Evolutionary conservation across 371 early-diverging fungal genomes (phyloP).

Genomic region (Mortierella sp.): DNA sequence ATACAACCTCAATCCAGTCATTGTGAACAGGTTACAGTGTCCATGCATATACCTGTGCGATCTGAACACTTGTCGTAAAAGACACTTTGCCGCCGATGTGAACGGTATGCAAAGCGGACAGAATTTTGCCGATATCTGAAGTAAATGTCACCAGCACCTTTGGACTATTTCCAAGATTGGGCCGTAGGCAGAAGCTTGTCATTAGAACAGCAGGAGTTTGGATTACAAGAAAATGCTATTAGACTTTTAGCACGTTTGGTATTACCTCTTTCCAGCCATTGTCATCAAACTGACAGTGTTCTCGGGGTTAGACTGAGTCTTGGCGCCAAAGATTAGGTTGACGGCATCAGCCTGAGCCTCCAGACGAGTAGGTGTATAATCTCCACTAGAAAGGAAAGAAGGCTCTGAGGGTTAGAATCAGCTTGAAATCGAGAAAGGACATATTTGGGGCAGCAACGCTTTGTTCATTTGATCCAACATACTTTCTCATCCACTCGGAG

Average conservation of each 20-base stretch:
- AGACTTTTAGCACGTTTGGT: not conserved
- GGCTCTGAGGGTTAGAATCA: not conserved
- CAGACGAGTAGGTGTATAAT: constrained; percentile 95
- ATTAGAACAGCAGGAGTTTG: not conserved
- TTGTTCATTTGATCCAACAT: constrained; percentile 10
- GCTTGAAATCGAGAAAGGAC: not conserved
- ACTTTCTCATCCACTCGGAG: constrained; percentile 98
- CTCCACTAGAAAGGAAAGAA: constrained; percentile 70
- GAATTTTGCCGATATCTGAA: constrained; percentile 90
- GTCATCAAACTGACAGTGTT: constrained; percentile 98
- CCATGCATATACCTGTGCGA: constrained; percentile 86
- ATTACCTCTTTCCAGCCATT: constrained; percentile 91
- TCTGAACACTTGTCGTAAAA: constrained; percentile 91
- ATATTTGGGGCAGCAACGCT: not conserved
- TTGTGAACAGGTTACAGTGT: not conserved
- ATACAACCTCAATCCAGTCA: not conserved
- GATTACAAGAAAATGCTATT: too few relatives aligned
- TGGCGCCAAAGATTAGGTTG: constrained; percentile 91
- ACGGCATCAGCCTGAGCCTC: constrained; percentile 97
- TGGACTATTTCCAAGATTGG: constrained; percentile 69
- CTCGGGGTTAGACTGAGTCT: constrained; percentile 95
- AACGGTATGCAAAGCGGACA: constrained; percentile 88
- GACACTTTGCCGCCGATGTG: constrained; percentile 80
- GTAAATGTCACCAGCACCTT: constrained; percentile 95
- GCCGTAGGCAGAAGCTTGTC: not conserved